These are phyloP conservation scores for Aspergillus sclerotiicarbonarius DNA, from an alignment of 495 filamentous ascomycete species.

Conservation along the genomic window DNA sequence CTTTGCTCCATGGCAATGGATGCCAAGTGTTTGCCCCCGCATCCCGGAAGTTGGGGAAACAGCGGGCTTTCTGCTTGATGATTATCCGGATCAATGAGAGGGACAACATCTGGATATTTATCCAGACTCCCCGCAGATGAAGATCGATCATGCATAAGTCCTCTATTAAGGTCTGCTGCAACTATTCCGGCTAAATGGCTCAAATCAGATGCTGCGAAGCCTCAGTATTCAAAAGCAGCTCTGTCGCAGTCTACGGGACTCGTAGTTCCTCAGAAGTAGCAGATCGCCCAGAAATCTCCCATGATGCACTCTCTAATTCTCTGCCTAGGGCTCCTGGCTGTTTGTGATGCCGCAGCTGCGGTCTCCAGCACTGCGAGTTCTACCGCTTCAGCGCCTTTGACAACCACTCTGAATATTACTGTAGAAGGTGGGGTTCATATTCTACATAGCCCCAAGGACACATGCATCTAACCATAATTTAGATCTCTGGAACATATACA, in stretches of 20 bases:
- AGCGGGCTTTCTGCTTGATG: not conserved
- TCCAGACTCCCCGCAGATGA: not conserved
- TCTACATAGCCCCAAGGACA: not conserved
- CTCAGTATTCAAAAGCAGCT: not conserved
- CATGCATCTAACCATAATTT: not conserved
- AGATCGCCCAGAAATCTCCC: no score
- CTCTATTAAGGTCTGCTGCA: not conserved
- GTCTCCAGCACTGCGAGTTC: not conserved
- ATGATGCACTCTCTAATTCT: not conserved
- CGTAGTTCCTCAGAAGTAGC: not conserved
- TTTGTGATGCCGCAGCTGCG: not conserved
- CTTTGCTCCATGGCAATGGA: not conserved
- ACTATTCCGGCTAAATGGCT: slow-evolving; percentile 5
- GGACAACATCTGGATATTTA: not conserved
- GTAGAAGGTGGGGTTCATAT: not conserved
- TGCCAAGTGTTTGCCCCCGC: not conserved
- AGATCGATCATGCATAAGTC: not conserved
- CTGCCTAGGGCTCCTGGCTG: not conserved
- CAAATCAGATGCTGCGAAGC: not conserved
- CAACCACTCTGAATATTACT: not conserved
- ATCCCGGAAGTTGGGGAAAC: no score
- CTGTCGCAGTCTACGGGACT: not conserved
- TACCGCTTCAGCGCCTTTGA: not conserved
- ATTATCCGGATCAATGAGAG: not conserved
- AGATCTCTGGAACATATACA: slow-evolving; percentile 2